These are phyloP conservation scores for Dillenia turbinata DNA, from an alignment of 164 flowering plant species.

Conservation along the genomic window DNA sequence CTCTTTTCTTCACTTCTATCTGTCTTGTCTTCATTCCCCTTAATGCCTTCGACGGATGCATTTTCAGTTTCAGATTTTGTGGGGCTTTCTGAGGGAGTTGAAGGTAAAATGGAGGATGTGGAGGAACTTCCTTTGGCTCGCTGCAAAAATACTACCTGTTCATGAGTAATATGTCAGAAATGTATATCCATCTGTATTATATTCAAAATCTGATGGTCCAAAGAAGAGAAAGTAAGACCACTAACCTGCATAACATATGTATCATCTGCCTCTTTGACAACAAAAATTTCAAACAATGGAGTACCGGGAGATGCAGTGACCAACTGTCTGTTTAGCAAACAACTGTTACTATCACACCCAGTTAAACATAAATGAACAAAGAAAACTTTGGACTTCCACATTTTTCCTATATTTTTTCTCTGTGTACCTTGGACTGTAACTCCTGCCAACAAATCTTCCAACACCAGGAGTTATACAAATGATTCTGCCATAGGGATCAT, in stretches of 20 bases:
- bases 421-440: constrained; percentile 81
- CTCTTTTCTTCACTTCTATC: constrained; percentile 56
- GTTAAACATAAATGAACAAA: constrained; percentile 3
- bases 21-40: constrained; percentile 32
- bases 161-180: constrained; percentile 16
- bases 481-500: constrained; percentile 82
- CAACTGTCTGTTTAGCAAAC: constrained; percentile 67
- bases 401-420: too few relatives aligned
- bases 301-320: constrained; percentile 80
- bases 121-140: constrained; percentile 42
- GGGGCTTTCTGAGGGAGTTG: constrained; percentile 34
- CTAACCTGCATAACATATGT: constrained; percentile 20
- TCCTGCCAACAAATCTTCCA: constrained; percentile 83
- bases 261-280: constrained; percentile 63
- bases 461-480: constrained; percentile 77
- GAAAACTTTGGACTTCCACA: neutral
- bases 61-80: constrained; percentile 35
- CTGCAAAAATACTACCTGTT: constrained; percentile 81
- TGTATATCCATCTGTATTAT: neutral
- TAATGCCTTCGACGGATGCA: constrained; percentile 36
- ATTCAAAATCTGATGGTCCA: too few relatives aligned
- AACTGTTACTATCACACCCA: constrained; percentile 6
- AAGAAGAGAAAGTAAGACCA: neutral
- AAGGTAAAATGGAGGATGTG: constrained; percentile 27
- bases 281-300: constrained; percentile 86